These are phyloP conservation scores for Diplodia intermedia DNA, from an alignment of 2,329 filamentous ascomycete genomes.

Conservation along the genomic window DNA sequence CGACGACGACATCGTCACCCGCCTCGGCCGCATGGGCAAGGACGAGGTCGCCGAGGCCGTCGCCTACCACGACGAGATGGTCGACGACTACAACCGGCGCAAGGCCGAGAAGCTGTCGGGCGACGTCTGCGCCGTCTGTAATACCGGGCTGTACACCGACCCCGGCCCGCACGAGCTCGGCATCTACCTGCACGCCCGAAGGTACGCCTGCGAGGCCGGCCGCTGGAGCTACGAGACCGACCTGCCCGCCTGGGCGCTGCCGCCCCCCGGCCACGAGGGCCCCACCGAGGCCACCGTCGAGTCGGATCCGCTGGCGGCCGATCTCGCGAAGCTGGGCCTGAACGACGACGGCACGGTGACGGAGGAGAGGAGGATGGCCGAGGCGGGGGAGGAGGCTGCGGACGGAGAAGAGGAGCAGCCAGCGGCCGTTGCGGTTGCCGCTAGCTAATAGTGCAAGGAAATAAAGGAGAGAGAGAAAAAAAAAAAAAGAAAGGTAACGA, in stretches of 20 bases:
- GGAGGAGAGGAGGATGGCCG: slow-evolving; percentile 8
- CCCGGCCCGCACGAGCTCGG: slow-evolving; percentile 88
- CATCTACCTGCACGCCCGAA: slow-evolving; percentile 90
- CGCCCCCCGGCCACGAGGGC: slow-evolving; percentile 74
- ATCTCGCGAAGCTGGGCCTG: slow-evolving; percentile 49
- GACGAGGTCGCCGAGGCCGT: slow-evolving; percentile 89
- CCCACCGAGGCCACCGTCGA: slow-evolving; percentile 68
- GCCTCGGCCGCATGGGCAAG: slow-evolving; percentile 90
- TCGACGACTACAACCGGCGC: slow-evolving; percentile 85
- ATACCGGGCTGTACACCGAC: slow-evolving; percentile 90
- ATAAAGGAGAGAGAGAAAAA: no score
- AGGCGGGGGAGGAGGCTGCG: background rate
- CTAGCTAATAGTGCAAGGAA: background rate
- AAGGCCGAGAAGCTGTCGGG: slow-evolving; percentile 95
- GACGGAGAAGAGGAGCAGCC: background rate
- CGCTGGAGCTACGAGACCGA: slow-evolving; percentile 87
- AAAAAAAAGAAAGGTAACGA: background rate
- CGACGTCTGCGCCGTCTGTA: slow-evolving; percentile 77
- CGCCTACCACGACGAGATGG: slow-evolving; percentile 92
- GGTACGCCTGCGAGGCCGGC: slow-evolving; percentile 84
- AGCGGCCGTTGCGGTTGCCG: background rate
- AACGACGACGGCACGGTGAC: slow-evolving; percentile 27
- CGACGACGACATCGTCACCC: slow-evolving; percentile 88
- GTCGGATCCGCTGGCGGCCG: slow-evolving; percentile 54
- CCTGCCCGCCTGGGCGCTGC: slow-evolving; percentile 85